Percentiles rank a stretch among this genome's conserved stretches.
phyloP scores from a whole-genome alignment of 2,329 filamentous ascomycete genomes.

The Stylonectria norvegica region DNA sequence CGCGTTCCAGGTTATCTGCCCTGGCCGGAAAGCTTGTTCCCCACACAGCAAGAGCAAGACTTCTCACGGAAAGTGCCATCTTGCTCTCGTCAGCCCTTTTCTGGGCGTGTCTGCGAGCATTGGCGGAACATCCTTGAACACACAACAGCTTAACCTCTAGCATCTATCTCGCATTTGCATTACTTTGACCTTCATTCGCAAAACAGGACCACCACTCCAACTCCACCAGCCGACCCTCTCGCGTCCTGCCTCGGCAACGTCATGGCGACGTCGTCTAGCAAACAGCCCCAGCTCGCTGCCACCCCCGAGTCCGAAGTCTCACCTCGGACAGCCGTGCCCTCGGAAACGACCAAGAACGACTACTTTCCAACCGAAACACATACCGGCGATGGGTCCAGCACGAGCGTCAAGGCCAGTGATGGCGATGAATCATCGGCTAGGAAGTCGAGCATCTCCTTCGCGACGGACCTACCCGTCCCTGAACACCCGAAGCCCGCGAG shows the following conservation, averaged over 20 bases:
- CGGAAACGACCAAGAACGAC: conserved; percentile 19
- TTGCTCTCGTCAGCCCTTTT: background rate
- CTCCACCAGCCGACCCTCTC: background rate
- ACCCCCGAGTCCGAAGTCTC: conserved; percentile 44
- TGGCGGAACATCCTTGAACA: background rate
- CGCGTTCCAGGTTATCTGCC: conserved; percentile 6
- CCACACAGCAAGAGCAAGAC: background rate
- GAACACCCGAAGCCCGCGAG: no score
- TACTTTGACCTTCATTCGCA: background rate
- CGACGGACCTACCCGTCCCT: conserved; percentile 35
- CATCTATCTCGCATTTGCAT: no score
- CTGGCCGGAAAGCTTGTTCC: conserved; percentile 1
- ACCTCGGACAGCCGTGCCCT: conserved; percentile 33
- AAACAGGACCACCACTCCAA: background rate
- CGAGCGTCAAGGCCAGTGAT: conserved; percentile 24
- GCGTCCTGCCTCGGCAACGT: conserved; percentile 6
- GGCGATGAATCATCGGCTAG: conserved; percentile 31
- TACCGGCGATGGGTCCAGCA: conserved; percentile 23
- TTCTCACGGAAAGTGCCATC: background rate
- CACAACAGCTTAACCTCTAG: background rate
- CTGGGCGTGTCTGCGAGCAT: no score
- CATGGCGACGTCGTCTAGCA: conserved; percentile 24
- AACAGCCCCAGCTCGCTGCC: conserved; percentile 22
- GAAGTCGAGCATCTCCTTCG: conserved; percentile 34
- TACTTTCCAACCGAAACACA: conserved; percentile 27